Percentiles rank a stretch among this genome's conserved stretches.
Evolutionary conservation across 331 rosid genomes (phyloP).

Genomic region (Quercus tomentella): DNA sequence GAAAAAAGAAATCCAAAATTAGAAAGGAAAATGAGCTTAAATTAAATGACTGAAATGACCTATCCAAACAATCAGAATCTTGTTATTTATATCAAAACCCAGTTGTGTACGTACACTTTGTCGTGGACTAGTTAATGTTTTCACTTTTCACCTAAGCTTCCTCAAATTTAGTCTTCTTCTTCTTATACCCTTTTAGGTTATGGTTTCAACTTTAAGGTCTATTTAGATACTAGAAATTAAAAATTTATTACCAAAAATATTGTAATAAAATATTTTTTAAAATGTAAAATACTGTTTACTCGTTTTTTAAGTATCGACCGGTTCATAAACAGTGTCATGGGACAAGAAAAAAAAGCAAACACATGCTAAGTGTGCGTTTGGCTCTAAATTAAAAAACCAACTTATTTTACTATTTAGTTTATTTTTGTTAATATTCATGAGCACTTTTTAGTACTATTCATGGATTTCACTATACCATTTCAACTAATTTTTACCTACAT

Average conservation of each 20-base stretch:
- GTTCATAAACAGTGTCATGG: fast-evolving
- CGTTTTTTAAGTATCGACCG: fast-evolving
- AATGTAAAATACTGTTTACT: fast-evolving
- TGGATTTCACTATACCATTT: fast-evolving
- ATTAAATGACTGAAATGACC: background rate
- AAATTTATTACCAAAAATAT: fast-evolving
- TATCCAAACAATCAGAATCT: background rate
- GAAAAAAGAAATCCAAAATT: too few relatives aligned
- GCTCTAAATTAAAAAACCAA: fast-evolving
- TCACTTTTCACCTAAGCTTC: too few relatives aligned
- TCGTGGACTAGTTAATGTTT: background rate
- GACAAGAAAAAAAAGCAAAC: fast-evolving
- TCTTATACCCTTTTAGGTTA: too few relatives aligned
- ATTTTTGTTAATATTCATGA: fast-evolving
- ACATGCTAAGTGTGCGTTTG: fast-evolving
- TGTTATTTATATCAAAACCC: background rate
- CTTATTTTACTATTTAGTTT: too few relatives aligned
- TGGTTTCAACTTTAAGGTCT: too few relatives aligned
- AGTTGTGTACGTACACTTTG: background rate
- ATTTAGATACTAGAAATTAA: too few relatives aligned
- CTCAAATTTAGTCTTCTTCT: too few relatives aligned
- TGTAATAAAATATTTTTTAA: too few relatives aligned
- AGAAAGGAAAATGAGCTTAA: too few relatives aligned
- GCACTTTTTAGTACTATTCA: fast-evolving
- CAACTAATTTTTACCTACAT: fast-evolving